A percentile compares a stretch with the other conserved stretches of the same genome.
Evolutionary conservation across 208 protist genomes (phyloP).

Genomic region (Wallacemonas sp.): DNA sequence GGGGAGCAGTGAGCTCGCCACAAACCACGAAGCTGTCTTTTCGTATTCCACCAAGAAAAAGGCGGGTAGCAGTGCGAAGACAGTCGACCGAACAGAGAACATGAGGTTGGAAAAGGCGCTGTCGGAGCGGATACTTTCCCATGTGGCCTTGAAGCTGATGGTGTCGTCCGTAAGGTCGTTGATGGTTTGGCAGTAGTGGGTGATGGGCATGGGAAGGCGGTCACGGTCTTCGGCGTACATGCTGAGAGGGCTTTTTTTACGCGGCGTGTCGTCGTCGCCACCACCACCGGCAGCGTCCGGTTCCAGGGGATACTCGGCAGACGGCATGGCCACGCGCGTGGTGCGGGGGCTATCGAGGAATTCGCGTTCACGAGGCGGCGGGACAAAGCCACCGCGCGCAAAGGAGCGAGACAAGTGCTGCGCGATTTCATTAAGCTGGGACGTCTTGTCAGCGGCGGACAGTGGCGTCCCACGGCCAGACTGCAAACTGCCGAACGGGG

Average conservation of each 20-base stretch:
- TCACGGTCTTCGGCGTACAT: not conserved
- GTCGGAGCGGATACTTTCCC: constrained; percentile 30
- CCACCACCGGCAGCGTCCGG: not conserved
- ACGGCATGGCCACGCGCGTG: not conserved
- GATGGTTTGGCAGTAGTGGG: not conserved
- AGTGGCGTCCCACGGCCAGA: not conserved
- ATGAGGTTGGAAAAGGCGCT: constrained; percentile 25
- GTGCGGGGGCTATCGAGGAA: not conserved
- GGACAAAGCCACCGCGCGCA: not conserved
- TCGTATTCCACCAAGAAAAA: constrained; percentile 34
- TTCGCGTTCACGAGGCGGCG: not conserved
- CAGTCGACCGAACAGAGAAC: constrained; percentile 40
- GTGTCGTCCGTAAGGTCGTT: constrained; percentile 36
- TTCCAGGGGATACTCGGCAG: not conserved
- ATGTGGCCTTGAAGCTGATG: constrained; percentile 29
- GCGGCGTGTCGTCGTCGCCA: not conserved
- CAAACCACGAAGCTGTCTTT: constrained; percentile 28
- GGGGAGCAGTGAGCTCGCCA: constrained; percentile 24
- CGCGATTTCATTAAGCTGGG: constrained; percentile 15
- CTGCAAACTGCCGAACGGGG: not conserved
- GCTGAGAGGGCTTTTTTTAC: not conserved
- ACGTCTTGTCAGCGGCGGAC: constrained; percentile 8
- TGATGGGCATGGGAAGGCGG: constrained; percentile 10
- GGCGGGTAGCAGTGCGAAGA: constrained; percentile 39
- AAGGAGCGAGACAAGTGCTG: constrained; percentile 18